Evolutionary conservation across 2,329 filamentous ascomycete genomes (phyloP).

Genomic region (Cladosporium sp.): DNA sequence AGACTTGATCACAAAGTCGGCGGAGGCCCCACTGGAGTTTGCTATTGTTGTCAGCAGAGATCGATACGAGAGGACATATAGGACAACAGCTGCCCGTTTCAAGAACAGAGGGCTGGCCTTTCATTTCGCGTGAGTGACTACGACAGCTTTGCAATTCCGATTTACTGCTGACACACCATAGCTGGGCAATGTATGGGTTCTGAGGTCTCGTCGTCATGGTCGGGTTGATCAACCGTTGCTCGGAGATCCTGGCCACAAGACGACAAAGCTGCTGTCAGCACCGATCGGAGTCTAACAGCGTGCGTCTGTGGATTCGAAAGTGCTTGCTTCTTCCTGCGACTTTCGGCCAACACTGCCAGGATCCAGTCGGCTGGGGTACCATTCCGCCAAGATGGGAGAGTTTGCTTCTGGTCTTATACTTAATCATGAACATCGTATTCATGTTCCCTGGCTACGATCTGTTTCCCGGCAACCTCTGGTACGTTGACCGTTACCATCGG

Average conservation of each 20-base stretch:
- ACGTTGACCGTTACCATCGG: slow-evolving; percentile 24
- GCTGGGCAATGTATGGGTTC: slow-evolving; percentile 35
- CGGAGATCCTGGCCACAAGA: slow-evolving; percentile 25
- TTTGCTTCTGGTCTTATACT: slow-evolving; percentile 47
- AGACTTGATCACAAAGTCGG: neutral
- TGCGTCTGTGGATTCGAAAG: slow-evolving; percentile 35
- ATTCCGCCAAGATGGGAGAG: slow-evolving; percentile 52
- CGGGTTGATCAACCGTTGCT: slow-evolving; percentile 38
- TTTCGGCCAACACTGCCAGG: slow-evolving; percentile 44
- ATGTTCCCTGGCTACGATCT: slow-evolving; percentile 48
- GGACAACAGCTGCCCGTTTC: slow-evolving; percentile 1
- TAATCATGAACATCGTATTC: slow-evolving; percentile 46
- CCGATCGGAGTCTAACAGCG: slow-evolving; percentile 18
- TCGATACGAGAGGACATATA: neutral
- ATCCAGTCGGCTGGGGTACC: slow-evolving; percentile 45
- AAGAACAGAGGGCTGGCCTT: neutral
- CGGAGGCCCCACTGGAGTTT: neutral
- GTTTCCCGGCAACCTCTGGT: slow-evolving; percentile 52
- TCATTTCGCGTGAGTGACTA: neutral
- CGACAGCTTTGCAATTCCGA: too few relatives aligned
- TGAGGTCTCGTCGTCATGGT: slow-evolving; percentile 41
- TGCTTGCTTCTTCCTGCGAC: slow-evolving; percentile 47
- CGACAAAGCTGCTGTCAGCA: slow-evolving; percentile 15
- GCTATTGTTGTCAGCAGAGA: neutral
- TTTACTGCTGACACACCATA: neutral